Evolutionary conservation across 129 eudicot genomes (phyloP).

Genomic region (Saussurea involucrata): DNA sequence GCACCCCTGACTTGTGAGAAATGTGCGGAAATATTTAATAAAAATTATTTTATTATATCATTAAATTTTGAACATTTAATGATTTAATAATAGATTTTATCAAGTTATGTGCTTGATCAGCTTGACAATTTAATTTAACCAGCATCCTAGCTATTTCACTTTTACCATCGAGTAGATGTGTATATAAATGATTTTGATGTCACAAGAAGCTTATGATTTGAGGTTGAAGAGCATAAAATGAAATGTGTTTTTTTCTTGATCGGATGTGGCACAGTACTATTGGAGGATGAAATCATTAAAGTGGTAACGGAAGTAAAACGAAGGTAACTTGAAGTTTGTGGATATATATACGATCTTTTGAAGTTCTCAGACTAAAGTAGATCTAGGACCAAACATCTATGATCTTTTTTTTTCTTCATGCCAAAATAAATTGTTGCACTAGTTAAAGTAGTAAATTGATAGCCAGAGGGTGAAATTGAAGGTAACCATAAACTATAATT

Average conservation of each 20-base stretch:
- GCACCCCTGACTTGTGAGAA: background rate
- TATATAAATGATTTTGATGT: constrained; percentile 1
- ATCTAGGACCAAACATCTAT: background rate
- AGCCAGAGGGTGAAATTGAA: background rate
- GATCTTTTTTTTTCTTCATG: background rate
- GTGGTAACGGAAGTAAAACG: background rate
- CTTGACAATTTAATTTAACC: constrained; percentile 1
- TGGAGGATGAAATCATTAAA: constrained; percentile 12
- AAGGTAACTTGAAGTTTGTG: constrained; percentile 8
- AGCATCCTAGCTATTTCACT: constrained; percentile 7
- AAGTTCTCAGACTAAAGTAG: background rate
- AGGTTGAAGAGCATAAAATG: constrained; percentile 12
- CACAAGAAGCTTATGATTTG: constrained; percentile 4
- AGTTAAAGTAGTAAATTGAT: background rate
- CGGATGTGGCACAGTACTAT: background rate
- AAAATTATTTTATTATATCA: background rate
- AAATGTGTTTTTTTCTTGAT: background rate
- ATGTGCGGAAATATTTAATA: background rate
- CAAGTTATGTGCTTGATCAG: background rate
- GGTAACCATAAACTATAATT: background rate
- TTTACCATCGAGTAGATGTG: background rate
- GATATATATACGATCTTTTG: background rate
- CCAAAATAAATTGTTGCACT: background rate
- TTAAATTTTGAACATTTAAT: background rate
- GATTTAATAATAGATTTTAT: background rate